These are phyloP conservation scores for Candida stauntonica DNA, from an alignment of 805 yeast species.

Conservation along the genomic window DNA sequence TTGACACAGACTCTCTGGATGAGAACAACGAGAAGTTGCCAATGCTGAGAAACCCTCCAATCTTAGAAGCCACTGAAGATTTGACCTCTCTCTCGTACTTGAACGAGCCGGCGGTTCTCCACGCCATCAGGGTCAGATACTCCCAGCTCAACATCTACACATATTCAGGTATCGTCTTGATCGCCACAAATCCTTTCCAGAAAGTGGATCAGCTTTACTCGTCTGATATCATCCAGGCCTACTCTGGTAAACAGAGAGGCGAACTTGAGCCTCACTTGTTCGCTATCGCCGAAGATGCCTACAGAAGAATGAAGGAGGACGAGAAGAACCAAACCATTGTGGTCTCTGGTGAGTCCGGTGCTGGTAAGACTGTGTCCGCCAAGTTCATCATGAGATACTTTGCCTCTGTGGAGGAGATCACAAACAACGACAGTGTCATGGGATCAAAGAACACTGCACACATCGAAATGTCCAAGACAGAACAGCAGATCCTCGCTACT, in stretches of 20 bases:
- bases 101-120: constrained; percentile 94
- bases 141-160: constrained; percentile 89
- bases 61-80: constrained; percentile 90
- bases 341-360: constrained; percentile 97
- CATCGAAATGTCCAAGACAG: constrained; percentile 80
- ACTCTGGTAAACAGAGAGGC: constrained; percentile 88
- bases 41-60: constrained; percentile 84
- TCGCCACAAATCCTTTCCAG: constrained; percentile 95
- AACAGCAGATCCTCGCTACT: constrained; percentile 91
- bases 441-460: constrained; percentile 40
- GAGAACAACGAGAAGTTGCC: constrained; percentile 49
- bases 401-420: constrained; percentile 76
- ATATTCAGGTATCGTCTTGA: constrained; percentile 92
- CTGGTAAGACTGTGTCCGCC: constrained; percentile 97
- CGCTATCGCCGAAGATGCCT: constrained; percentile 97
- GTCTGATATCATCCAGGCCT: constrained; percentile 89
- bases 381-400: constrained; percentile 96
- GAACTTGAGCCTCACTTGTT: constrained; percentile 96
- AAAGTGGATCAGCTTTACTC: constrained; percentile 87
- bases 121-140: constrained; percentile 87
- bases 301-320: constrained; percentile 87
- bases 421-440: constrained; percentile 30
- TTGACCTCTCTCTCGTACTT: constrained; percentile 86
- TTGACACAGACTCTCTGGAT: constrained; percentile 40
- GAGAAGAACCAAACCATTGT: constrained; percentile 89